Base-by-base conservation (phyloP, 345 rosid species). In the Corymbia maculata region DNA sequence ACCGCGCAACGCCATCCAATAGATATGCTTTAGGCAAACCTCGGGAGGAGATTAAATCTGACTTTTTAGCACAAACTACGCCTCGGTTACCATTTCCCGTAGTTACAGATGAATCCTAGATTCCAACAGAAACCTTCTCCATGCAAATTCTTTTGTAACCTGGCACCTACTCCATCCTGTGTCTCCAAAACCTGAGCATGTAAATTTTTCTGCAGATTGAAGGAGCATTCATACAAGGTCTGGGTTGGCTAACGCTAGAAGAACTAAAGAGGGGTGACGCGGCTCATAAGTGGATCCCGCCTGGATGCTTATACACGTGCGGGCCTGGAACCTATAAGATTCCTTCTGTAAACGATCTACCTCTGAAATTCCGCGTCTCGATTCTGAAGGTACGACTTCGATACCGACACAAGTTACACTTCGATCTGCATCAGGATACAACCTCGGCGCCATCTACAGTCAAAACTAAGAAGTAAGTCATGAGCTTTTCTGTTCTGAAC, bases 291-390 rank as follows among this genome's bases (percentile, higher is more conserved):
- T 96, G 98, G 98, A 93, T 97, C 89, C 88, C 75, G 36, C 96
- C 98, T 2, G 98, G 99, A 36, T 91, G 92, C 90, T 88, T 97
- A 91, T 95, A 92, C 90, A 97, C 98, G 8, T 91, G 92, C 26
- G 97, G 99, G 24, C 99, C 99, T 9, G 98, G 98, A 93, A 94
- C 91, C 90, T 97, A 97, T 93, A 97, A 97, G 91, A 95, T 97
- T 87, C 99, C 99, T 91, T 94, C 97, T 30, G 51, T 95, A 30
- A 96, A 97, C 52, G 98, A 97, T 79, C 86, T 95, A 22, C 98
- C 98, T 8, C 93, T 95, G 92, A 91, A 94, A 89, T 94, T 97
- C 94, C 92, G 80, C 44, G 95, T 96, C 88, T 96, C 99, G 16
- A 95, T 97, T 87, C 92, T 95, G 87, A 95, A 97, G 99, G 99